Base-by-base conservation (phyloP, 108 stramenopile genomes). In the Mediolabrus comicus region DNA sequence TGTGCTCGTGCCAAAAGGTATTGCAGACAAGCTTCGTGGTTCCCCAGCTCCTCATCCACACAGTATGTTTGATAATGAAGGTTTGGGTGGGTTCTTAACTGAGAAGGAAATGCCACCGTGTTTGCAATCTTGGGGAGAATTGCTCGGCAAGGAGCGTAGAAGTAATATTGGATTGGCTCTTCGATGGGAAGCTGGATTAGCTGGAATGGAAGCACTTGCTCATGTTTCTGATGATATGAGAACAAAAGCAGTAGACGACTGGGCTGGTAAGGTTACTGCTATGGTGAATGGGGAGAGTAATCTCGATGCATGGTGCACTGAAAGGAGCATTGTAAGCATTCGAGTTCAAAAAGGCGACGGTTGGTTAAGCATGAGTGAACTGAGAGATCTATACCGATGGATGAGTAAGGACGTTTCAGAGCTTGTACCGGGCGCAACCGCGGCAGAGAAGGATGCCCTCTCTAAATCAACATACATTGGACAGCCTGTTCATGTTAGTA, bases 171-270 rank as follows among this genome's bases (percentile, higher is more conserved):
- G 88, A 19, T 52, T 89, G 27, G 88, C 81, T 31, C 54, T 89
- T 34, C 72, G 88, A 72, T 89, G 88, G 88, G 85, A 89, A 39
- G 88, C 88, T 3, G 88, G 88, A 28, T 74, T 89, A 60, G 82
- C 83, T 43, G 85, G 81, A 22, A 89, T 89, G 88, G 88, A 89
- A 70, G 76, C 80, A 12, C 29, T 89, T 26, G 68, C 74, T 0
- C 30, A 57, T 22, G 64, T 69, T 61, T 69, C 87, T 11, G 82
- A 84, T 71, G 53, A 58, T 3, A 35, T 49, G 17, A 57, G 65
- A 71, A 68, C 55, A 7, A 71, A 62, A 27, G 79, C 85, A 27
- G 70, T 83, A 49, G 39, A 81, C 22, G 82, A 83, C 53, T 89
- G 88, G 88, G 83, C 85, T 16, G 34, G 22, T 1, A 39, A 39